These are phyloP conservation scores for Botryotinia calthae DNA, from an alignment of 2,329 filamentous ascomycete species.

Conservation along the genomic window DNA sequence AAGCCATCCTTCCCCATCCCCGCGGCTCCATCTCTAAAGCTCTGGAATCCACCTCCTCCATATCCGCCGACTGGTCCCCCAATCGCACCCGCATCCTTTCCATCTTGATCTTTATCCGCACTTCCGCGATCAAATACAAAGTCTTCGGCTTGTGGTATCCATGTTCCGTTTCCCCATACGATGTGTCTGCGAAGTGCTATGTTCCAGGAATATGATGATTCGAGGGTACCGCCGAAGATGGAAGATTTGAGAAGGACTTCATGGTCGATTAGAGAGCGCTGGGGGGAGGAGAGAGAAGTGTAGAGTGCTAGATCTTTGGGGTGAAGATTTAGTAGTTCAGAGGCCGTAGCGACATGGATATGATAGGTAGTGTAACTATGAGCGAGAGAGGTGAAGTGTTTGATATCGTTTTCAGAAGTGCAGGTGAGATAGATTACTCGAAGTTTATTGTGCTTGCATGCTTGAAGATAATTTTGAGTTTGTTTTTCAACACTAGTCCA, in stretches of 20 bases:
- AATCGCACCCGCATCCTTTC: neutral
- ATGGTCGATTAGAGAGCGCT: conserved; percentile 6
- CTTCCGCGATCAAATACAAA: conserved; percentile 2
- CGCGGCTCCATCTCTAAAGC: conserved; percentile 18
- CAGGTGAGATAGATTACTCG: conserved; percentile 8
- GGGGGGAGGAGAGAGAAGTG: neutral
- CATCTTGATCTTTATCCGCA: neutral
- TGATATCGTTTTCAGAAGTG: neutral
- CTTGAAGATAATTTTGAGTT: conserved; percentile 16
- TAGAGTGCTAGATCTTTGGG: neutral
- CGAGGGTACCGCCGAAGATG: conserved; percentile 14
- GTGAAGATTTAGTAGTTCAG: neutral
- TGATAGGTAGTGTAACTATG: neutral
- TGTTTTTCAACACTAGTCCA: conserved; percentile 10
- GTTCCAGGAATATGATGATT: conserved; percentile 8
- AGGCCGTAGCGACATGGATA: conserved; percentile 7
- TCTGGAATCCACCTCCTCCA: conserved; percentile 18
- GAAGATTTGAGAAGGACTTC: conserved; percentile 12
- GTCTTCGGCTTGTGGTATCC: neutral
- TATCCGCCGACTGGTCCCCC: conserved; percentile 14
- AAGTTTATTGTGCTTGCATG: conserved; percentile 13
- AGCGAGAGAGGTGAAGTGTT: conserved; percentile 8
- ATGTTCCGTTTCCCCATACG: conserved; percentile 17
- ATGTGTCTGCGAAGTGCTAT: conserved; percentile 13
- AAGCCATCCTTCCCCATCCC: neutral